These are phyloP conservation scores for Arabis alpina DNA, from an alignment of 345 rosid genomes.

Conservation along the genomic window DNA sequence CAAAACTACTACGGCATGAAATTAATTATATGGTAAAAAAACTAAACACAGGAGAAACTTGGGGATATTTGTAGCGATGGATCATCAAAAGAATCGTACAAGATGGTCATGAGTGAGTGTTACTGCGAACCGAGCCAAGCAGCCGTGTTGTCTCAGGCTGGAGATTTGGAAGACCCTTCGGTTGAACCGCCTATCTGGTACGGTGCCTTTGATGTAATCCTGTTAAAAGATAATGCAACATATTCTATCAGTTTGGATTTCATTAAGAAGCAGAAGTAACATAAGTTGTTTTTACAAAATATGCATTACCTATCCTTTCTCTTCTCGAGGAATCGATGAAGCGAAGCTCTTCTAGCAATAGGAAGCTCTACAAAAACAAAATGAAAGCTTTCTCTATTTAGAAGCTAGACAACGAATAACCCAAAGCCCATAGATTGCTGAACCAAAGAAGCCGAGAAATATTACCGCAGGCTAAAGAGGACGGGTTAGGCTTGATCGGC, in stretches of 20 bases:
- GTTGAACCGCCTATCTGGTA: slow-evolving; percentile 48
- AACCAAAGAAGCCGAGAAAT: neutral
- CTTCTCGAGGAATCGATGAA: slow-evolving; percentile 91
- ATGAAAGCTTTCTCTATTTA: too few relatives aligned
- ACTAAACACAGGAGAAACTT: slow-evolving; percentile 14
- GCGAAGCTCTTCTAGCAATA: slow-evolving; percentile 85
- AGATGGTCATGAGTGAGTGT: slow-evolving; percentile 16
- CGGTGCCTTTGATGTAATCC: slow-evolving; percentile 70
- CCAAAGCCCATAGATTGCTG: neutral
- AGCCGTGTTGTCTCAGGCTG: slow-evolving; percentile 37
- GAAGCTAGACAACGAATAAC: neutral
- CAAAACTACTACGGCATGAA: neutral
- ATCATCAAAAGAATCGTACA: slow-evolving; percentile 30
- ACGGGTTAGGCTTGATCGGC: slow-evolving; percentile 40
- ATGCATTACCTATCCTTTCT: slow-evolving; percentile 61
- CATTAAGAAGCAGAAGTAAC: neutral
- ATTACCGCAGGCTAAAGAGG: slow-evolving; percentile 59
- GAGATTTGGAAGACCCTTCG: slow-evolving; percentile 45
- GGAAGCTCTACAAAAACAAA: slow-evolving; percentile 65
- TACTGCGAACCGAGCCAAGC: slow-evolving; percentile 65
- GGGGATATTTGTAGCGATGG: slow-evolving; percentile 13
- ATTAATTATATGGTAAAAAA: neutral
- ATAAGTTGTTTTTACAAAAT: neutral
- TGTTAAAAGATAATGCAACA: slow-evolving; percentile 19
- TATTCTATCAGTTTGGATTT: neutral